These are phyloP conservation scores for Balamuthia mandrillaris DNA, from an alignment of 208 protist genomes.

Conservation along the genomic window DNA sequence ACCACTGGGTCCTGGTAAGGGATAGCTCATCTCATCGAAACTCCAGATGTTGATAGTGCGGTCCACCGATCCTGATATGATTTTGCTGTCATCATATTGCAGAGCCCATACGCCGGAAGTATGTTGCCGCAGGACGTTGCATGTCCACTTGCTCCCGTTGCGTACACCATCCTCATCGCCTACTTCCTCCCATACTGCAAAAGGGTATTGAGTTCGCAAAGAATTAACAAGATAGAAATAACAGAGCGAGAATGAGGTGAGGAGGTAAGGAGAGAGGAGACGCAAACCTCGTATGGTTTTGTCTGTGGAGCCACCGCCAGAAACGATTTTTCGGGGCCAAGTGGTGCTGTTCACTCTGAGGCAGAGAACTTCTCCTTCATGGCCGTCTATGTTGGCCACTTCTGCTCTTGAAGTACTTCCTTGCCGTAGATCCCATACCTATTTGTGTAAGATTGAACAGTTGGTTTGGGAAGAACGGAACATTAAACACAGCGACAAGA, in stretches of 20 bases:
- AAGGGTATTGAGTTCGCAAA: not conserved
- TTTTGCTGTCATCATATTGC: conserved; percentile 23
- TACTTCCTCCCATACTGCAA: not conserved
- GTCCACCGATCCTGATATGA: conserved; percentile 1
- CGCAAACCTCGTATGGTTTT: conserved; percentile 17
- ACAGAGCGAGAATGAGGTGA: no score
- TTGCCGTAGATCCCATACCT: not conserved
- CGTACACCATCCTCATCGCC: not conserved
- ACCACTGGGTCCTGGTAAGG: no score
- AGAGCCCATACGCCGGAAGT: not conserved
- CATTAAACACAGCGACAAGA: not conserved
- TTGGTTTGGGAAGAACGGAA: not conserved
- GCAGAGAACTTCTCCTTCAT: conserved; percentile 10
- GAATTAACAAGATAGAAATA: not conserved
- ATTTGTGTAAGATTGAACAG: no score
- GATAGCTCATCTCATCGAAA: no score
- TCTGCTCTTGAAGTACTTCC: not conserved
- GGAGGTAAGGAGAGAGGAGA: not conserved
- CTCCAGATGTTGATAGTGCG: conserved; percentile 10
- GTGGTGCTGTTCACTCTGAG: not conserved
- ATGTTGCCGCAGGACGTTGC: not conserved
- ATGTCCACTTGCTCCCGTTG: not conserved
- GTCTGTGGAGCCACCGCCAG: not conserved
- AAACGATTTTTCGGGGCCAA: conserved; percentile 4
- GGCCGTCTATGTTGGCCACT: not conserved